Evolutionary conservation across 2,329 filamentous ascomycete genomes (phyloP).

Genomic region (Zymoseptoria tritici): DNA sequence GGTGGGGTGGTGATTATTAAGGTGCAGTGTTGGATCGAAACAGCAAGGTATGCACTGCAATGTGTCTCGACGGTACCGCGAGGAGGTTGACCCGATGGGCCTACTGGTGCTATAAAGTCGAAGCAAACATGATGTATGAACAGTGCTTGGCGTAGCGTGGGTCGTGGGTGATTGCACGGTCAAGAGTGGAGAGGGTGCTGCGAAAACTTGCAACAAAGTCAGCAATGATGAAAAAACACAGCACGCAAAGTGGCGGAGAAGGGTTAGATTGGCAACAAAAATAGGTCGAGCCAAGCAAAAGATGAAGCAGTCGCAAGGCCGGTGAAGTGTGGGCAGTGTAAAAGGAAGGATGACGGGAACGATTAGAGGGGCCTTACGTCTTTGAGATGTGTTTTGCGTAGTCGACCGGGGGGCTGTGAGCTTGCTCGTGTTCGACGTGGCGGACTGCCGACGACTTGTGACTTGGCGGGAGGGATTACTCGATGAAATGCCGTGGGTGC

Average conservation of each 20-base stretch:
- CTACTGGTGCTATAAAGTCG: constrained; percentile 14
- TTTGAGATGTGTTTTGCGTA: not conserved
- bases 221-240: not conserved
- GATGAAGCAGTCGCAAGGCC: not conserved
- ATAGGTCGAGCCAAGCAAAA: not conserved
- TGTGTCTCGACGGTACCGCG: not conserved
- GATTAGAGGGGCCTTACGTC: not conserved
- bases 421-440: not conserved
- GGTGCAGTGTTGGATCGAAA: not conserved
- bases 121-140: constrained; percentile 10
- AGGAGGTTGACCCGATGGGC: constrained; percentile 11
- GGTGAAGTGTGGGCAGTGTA: not conserved
- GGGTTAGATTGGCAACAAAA: not conserved
- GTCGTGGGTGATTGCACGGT: not conserved
- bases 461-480: not conserved
- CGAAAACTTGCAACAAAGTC: not conserved
- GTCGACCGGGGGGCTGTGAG: not conserved
- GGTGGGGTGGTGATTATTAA: not conserved
- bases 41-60: not conserved
- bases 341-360: not conserved
- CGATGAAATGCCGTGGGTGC: not conserved
- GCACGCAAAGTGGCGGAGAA: not conserved
- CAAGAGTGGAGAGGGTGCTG: not conserved
- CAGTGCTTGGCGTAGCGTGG: not conserved
- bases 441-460: not conserved